These are phyloP conservation scores for Spathaspora arborariae DNA, from an alignment of 805 yeast genomes.

Conservation along the genomic window DNA sequence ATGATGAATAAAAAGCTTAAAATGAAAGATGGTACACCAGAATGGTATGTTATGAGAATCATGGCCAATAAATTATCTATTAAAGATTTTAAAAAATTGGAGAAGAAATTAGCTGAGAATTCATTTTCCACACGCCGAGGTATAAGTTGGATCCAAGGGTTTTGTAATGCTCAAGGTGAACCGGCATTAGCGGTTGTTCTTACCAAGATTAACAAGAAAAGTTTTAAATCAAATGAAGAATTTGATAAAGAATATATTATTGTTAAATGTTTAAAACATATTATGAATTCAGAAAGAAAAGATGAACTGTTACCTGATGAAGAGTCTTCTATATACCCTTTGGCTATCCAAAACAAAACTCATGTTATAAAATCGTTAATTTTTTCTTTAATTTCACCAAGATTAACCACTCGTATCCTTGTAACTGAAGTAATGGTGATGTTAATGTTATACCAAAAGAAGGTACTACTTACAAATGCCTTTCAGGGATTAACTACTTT, in stretches of 20 bases:
- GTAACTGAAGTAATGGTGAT: slow-evolving; percentile 42
- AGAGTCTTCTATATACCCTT: not conserved
- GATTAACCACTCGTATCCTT: slow-evolving; percentile 35
- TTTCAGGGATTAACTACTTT: slow-evolving; percentile 29
- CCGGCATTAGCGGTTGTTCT: slow-evolving; percentile 38
- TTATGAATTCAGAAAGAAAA: slow-evolving; percentile 23
- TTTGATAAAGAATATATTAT: slow-evolving; percentile 38
- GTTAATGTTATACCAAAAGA: slow-evolving; percentile 23
- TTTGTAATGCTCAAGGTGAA: slow-evolving; percentile 41
- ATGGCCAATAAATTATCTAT: slow-evolving; percentile 29
- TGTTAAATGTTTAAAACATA: slow-evolving; percentile 34
- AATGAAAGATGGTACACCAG: slow-evolving; percentile 36
- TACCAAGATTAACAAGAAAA: slow-evolving; percentile 35
- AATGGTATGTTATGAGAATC: slow-evolving; percentile 37
- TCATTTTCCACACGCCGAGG: slow-evolving; percentile 16
- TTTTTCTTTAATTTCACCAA: slow-evolving; percentile 37
- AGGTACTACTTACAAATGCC: slow-evolving; percentile 17
- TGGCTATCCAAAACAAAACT: slow-evolving; percentile 16
- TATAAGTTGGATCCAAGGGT: slow-evolving; percentile 26
- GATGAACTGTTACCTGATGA: slow-evolving; percentile 11
- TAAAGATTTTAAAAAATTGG: slow-evolving; percentile 32
- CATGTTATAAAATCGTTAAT: slow-evolving; percentile 36
- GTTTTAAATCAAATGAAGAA: slow-evolving; percentile 43
- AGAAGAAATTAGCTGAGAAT: slow-evolving; percentile 27
- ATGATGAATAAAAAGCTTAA: slow-evolving; percentile 14